Evolutionary conservation across 371 early-diverging fungal species (phyloP), one percentile per base, ranked within the genome.

Genomic region (Apophysomyces sp.): DNA sequence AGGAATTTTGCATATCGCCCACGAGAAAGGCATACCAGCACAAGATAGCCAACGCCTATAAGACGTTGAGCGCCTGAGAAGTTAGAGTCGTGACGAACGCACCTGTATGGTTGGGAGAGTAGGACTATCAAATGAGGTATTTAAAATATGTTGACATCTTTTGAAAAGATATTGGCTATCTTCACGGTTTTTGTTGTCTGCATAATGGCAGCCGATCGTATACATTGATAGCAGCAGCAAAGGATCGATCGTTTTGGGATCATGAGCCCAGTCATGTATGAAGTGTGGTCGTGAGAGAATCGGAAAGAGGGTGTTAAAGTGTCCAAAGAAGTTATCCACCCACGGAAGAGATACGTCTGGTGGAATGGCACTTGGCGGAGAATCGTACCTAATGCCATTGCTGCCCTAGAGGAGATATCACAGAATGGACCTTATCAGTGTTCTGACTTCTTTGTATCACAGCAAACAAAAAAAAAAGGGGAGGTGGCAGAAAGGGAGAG

Each of bases 341-440:
- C 73, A 74, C 18, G 30, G 21, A 21, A 44, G 21, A 18, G 49
- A 18, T 21, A 21, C 21, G 6, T 44, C 49, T 44, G 49, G 24
- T 18, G 52, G 49, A 36, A 16, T 13, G 16, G n/a, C 51, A 11
- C 26, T 41, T 51, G 52, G 21, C 51, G 21, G 65, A 68, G 64
- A 73, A 58, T 55, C 61, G 62, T 59, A 56, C 41, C 65, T 31
- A 39, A 64, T 66, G 72, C 66, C 67, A 71, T 73, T 61, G 72
- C 79, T 75, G 79, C 73, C 79, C 79, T 78, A 78, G 72, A 75
- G 66, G 60, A 49, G 65, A 68, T 41, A 39, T 65, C 67, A 72
- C 61, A 66, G 68, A 54, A 72, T 70, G 74, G 73, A 78, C 66
- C 79, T 78, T 78, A 78, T 78, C 79, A 78, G 76, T 75, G 75